phyloP scores from a whole-genome alignment of 306 rosid species.

The Cucumis cinereus region DNA sequence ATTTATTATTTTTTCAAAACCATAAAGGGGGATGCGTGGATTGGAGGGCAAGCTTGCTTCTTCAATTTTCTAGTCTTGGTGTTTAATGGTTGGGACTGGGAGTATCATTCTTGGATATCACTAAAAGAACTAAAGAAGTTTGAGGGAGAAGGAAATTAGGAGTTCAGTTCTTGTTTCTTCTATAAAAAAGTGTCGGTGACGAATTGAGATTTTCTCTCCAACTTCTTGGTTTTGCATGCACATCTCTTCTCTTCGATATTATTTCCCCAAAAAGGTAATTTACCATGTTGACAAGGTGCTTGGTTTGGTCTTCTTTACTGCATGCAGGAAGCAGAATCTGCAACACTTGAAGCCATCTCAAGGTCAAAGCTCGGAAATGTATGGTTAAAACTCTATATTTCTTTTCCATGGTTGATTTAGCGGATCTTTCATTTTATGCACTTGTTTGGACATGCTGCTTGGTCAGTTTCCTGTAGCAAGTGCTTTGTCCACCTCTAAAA shows the following conservation, averaged over 20 bases:
- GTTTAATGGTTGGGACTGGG: neutral
- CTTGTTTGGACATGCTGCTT: neutral
- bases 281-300: neutral
- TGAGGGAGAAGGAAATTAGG: neutral
- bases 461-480: neutral
- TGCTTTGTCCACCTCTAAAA: neutral
- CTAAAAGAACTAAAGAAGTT: neutral
- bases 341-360: conserved; percentile 90
- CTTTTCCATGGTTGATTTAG: neutral
- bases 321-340: conserved; percentile 83
- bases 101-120: neutral
- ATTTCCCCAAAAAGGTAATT: neutral
- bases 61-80: neutral
- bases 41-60: neutral
- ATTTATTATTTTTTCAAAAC: neutral
- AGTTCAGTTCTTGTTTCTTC: neutral
- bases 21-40: neutral
- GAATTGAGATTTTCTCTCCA: neutral
- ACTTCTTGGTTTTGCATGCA: neutral
- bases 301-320: conserved; percentile 4
- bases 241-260: neutral
- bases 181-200: neutral
- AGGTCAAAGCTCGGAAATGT: conserved; percentile 82
- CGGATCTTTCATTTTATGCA: neutral
- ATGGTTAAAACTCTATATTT: conserved; percentile 20